Conservation (phyloP, 169 alveolate species). For the Cryptosporidium felis region DNA sequence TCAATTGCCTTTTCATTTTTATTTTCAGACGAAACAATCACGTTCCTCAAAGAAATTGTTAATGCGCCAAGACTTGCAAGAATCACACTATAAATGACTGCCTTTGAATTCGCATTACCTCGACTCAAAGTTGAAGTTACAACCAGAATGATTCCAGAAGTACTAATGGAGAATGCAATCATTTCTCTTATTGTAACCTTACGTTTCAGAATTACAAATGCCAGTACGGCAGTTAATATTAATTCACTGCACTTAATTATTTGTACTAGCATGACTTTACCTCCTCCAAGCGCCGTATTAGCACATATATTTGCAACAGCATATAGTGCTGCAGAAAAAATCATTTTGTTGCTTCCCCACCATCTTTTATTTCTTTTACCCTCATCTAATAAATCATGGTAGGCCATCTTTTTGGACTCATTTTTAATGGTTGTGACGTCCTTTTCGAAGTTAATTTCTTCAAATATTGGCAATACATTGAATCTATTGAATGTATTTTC, state of each 20-base stretch:
- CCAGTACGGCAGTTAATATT: slow-evolving; percentile 63
- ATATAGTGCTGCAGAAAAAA: slow-evolving; percentile 50
- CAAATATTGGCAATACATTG: no score
- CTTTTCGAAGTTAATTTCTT: no score
- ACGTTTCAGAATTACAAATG: slow-evolving; percentile 29
- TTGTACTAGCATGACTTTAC: slow-evolving; percentile 72
- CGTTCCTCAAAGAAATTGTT: slow-evolving; percentile 68
- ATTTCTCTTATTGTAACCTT: slow-evolving; percentile 37
- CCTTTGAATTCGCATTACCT: slow-evolving; percentile 7
- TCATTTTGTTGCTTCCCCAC: slow-evolving; percentile 64
- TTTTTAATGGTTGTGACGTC: no score
- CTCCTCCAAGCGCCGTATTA: slow-evolving; percentile 74
- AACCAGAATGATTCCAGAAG: slow-evolving; percentile 61
- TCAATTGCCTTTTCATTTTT: slow-evolving; percentile 63
- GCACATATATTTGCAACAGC: slow-evolving; percentile 72
- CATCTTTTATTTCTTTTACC: slow-evolving; percentile 1
- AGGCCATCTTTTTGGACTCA: no score
- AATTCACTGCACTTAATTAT: slow-evolving; percentile 72
- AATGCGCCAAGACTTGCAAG: slow-evolving; percentile 69
- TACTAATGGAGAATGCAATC: slow-evolving; percentile 47
- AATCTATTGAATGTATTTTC: background rate
- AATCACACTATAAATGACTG: slow-evolving; percentile 48
- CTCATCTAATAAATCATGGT: no score
- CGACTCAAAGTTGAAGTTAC: slow-evolving; percentile 46
- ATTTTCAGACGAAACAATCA: slow-evolving; percentile 60